A percentile compares a stretch with the other conserved stretches of the same genome.
Evolutionary conservation across 176 grass and related monocot species (phyloP).

Genomic region (Panicum miliaceum): DNA sequence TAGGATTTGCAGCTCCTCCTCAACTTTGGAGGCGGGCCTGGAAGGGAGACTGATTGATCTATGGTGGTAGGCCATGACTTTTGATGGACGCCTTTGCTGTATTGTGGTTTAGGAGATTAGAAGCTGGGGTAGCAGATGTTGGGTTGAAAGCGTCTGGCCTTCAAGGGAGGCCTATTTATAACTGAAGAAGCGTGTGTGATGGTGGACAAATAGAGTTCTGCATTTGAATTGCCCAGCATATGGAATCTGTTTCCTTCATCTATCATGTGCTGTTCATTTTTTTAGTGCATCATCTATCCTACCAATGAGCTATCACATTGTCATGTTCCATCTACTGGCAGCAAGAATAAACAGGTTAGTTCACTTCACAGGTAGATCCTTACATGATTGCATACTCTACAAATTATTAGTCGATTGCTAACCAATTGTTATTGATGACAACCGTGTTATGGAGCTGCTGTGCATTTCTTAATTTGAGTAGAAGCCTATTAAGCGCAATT

Average conservation of each 20-base stretch:
- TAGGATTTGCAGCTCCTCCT: conserved; percentile 52
- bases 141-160: conserved; percentile 33
- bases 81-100: conserved; percentile 16
- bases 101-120: conserved; percentile 26
- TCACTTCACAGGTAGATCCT: conserved; percentile 17
- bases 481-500: conserved; percentile 1
- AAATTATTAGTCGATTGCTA: conserved; percentile 15
- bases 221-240: conserved; percentile 21
- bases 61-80: conserved; percentile 50
- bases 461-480: conserved; percentile 19
- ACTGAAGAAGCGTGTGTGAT: conserved; percentile 11
- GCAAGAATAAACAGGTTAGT: conserved; percentile 45
- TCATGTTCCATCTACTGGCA: conserved; percentile 40
- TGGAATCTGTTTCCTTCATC: conserved; percentile 28
- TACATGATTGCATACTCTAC: conserved; percentile 10
- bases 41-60: conserved; percentile 59
- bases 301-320: conserved; percentile 20
- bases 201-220: conserved; percentile 9
- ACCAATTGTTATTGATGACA: not conserved
- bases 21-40: conserved; percentile 43
- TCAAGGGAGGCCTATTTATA: conserved; percentile 47
- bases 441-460: not conserved
- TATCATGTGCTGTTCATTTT: not conserved
- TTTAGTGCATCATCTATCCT: not conserved
- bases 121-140: not conserved